Evolutionary conservation across 352 stramenopile genomes (phyloP), one percentile per base, ranked within the genome.

Genomic region (Ophiocytium majus): DNA sequence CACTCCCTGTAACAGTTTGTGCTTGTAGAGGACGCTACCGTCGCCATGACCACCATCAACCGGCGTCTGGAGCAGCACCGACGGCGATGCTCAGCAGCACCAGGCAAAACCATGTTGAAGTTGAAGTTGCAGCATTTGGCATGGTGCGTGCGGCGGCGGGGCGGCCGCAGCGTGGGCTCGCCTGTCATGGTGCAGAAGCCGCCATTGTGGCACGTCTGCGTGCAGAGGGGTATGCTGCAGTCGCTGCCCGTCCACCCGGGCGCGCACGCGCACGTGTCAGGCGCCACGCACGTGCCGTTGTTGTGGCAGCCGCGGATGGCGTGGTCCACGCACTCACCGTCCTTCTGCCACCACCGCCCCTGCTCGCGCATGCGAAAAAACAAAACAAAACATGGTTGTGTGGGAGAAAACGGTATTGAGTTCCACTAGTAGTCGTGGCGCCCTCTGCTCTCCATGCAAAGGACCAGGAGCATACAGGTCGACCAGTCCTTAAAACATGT

Each of bases 231-330:
- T 28, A 95, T 91, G 0, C 91, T 92, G 85, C 95, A 98, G 83
- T 97, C 91, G 35, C 63, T 28, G 0, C 95, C 95, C 9, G 91
- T 92, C 95, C 95, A 98, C 0, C 95, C 95, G n/a, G 91, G 57
- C 9, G 92, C 91, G 82, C 95, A 98, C 0, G 81, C 80, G 80
- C 95, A 98, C 34, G 91, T 94, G 79, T 93, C 89, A 0, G 95
- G 95, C 0, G 92, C 94, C 0, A 95, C 90, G 85, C 95, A 98
- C 9, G 94, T 98, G n/a, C 95, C 94, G 84, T 98, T 98, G 89
- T 98, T 98, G 88, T 93, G 98, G 90, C 96, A 99, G 1, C 96
- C 96, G 76, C 92, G 91, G 10, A 97, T 64, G 14, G 98, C 96
- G 23, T 92, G 86, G 87, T 99, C 96, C 0, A 98, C 91, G 89